A percentile compares a stretch with the other conserved stretches of the same genome.
These are phyloP conservation scores for Wallacemonas sp. DNA, from an alignment of 208 protist genomes.

Conservation along the genomic window DNA sequence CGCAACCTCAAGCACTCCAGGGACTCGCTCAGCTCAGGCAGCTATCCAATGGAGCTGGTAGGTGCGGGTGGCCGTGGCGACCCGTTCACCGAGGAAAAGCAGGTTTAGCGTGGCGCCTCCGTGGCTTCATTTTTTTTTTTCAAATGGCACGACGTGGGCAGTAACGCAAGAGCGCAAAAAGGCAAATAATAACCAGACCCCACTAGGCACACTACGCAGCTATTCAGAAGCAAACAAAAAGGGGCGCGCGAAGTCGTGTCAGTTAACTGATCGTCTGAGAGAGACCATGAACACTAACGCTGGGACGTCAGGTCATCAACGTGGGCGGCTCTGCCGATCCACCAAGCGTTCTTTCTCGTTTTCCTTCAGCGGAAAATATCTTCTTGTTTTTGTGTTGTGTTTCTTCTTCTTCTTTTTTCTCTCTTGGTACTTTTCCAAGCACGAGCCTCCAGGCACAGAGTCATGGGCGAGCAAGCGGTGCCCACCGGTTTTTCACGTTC, in stretches of 20 bases:
- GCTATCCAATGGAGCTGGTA: background rate
- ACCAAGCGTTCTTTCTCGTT: background rate
- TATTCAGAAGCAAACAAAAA: background rate
- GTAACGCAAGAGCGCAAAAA: too few relatives aligned
- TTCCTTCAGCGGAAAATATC: background rate
- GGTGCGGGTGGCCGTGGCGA: background rate
- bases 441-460: background rate
- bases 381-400: background rate
- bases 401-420: conserved; percentile 11
- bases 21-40: background rate
- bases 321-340: too few relatives aligned
- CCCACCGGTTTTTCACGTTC: conserved; percentile 5
- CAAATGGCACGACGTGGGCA: too few relatives aligned
- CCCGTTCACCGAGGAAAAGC: background rate
- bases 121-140: background rate
- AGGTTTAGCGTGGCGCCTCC: too few relatives aligned
- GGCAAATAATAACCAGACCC: too few relatives aligned
- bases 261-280: too few relatives aligned
- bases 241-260: too few relatives aligned
- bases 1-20: background rate
- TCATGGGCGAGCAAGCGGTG: too few relatives aligned
- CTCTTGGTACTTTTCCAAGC: background rate
- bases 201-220: too few relatives aligned
- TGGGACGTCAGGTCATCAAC: too few relatives aligned
- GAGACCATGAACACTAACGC: too few relatives aligned